Base-by-base conservation (phyloP, 108 stramenopile genomes). In the Pinguiococcus pyrenoidosus region DNA sequence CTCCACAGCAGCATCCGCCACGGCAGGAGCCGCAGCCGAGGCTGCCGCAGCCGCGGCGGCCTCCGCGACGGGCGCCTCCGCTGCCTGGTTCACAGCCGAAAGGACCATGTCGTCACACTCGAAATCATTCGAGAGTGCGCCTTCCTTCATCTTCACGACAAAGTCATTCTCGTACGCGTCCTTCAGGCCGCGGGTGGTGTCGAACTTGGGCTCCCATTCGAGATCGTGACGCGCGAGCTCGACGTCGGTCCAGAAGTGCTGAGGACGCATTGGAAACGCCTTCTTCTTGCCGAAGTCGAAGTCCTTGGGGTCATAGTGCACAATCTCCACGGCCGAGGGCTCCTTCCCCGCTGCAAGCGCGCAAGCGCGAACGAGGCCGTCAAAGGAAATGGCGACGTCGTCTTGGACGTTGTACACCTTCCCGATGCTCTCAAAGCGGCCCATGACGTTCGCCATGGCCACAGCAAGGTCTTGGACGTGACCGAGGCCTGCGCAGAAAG, bases 251-350 rank as follows among this genome's bases (percentile, higher is more conserved):
- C 42, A 61, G 43, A 61, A 61, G 44, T 61, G 59, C 0, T 51
- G 50, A n/a, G 59, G 59, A 4, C 59, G 44, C 59, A 61, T 61
- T 1, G 59, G 59, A 34, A 61, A 61, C n/a, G 59, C 59, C 45
- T 61, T 61, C 50, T 61, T 61, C 51, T 61, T 61, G 28, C 59
- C 59, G 22, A 61, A 61, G 49, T 61, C 59, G 41, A 51, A 61
- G 4, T 28, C 32, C 27, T 42, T 18, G 22, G 59, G 59, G 51
- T 61, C 40, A 21, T 42, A 61, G 49, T 61, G 59, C 44, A 49
- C 48, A 44, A 61, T 44, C 23, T 52, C 24, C 10, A 61, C 51
- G 8, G 16, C 42, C 4, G 16, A 50, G 10, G 60, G 60, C 42
- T 62, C 60, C 36, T 62, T 62, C 20, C 60, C 60, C 50, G 49